These are phyloP conservation scores for Wallacemonas sp. DNA, from an alignment of 208 protist species.

Conservation along the genomic window DNA sequence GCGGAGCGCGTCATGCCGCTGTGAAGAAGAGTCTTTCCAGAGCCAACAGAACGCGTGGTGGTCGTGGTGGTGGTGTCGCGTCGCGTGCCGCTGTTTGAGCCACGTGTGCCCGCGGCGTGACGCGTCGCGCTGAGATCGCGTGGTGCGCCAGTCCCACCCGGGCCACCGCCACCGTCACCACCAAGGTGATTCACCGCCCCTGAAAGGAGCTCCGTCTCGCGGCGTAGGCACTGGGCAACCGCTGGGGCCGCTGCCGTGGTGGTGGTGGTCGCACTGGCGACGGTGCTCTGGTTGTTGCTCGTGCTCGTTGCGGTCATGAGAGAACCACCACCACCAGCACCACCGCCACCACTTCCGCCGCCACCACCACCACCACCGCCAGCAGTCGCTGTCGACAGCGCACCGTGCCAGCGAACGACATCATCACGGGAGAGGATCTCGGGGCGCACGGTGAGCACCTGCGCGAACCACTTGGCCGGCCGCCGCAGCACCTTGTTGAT, in stretches of 20 bases:
- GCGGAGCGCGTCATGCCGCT: not conserved
- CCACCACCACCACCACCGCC: not conserved
- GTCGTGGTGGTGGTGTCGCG: not conserved
- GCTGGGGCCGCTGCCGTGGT: not conserved
- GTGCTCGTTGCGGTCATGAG: slow-evolving; percentile 12
- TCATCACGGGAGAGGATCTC: slow-evolving; percentile 61
- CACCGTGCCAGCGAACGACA: slow-evolving; percentile 30
- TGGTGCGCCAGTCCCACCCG: slow-evolving; percentile 20
- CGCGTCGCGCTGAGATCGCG: not conserved
- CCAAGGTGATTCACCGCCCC: not conserved
- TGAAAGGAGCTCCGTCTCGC: slow-evolving; percentile 38
- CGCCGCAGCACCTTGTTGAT: slow-evolving; percentile 86
- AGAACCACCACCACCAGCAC: not conserved
- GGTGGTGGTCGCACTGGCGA: not conserved
- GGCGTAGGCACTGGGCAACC: slow-evolving; percentile 27
- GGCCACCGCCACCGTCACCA: no score
- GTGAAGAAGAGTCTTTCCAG: not conserved
- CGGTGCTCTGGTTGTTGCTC: slow-evolving; percentile 12
- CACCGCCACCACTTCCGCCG: not conserved
- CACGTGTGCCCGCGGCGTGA: slow-evolving; percentile 20
- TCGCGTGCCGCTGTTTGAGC: not conserved
- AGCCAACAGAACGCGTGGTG: not conserved
- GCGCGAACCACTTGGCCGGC: slow-evolving; percentile 76
- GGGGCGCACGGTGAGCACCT: slow-evolving; percentile 76
- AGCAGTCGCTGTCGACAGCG: not conserved